A percentile compares a stretch with the other conserved stretches of the same genome.
phyloP scores from a whole-genome alignment of 140 eudicot species.

The Senecio squalidus region DNA sequence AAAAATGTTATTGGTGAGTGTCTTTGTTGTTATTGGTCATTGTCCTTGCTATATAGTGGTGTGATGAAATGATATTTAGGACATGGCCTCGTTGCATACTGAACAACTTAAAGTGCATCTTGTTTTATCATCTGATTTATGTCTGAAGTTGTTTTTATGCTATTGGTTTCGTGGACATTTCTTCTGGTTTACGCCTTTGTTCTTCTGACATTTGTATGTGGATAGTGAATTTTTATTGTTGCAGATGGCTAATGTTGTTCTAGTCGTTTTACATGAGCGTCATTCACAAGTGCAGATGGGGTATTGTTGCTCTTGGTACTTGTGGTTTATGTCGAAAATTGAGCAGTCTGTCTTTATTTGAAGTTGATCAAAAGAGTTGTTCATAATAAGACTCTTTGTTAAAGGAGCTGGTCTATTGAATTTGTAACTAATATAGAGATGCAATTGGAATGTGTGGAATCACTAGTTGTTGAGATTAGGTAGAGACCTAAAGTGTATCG shows the following conservation, averaged over 20 bases:
- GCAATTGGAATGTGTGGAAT: too few species aligned
- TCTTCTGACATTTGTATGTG: slow-evolving; percentile 13
- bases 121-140: slow-evolving; percentile 7
- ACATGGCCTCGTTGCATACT: slow-evolving; percentile 20
- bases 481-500: too few species aligned
- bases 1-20: background rate
- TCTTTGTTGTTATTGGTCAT: slow-evolving; percentile 2
- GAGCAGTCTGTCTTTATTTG: too few species aligned
- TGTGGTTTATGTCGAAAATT: too few species aligned
- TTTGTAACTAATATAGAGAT: too few species aligned
- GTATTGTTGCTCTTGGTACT: background rate
- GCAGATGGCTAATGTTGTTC: background rate
- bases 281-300: background rate
- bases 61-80: slow-evolving; percentile 3
- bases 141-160: slow-evolving; percentile 12
- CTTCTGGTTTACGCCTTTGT: background rate
- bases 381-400: too few species aligned
- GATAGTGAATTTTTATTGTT: slow-evolving; percentile 17
- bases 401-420: too few species aligned
- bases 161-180: slow-evolving; percentile 12
- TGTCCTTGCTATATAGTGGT: slow-evolving; percentile 5
- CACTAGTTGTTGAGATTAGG: too few species aligned
- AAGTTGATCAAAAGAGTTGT: too few species aligned
- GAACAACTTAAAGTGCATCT: slow-evolving; percentile 12
- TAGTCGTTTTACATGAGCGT: background rate